These are phyloP conservation scores for Cryphonectria radicalis DNA, from an alignment of 2,329 filamentous ascomycete genomes.

Conservation along the genomic window DNA sequence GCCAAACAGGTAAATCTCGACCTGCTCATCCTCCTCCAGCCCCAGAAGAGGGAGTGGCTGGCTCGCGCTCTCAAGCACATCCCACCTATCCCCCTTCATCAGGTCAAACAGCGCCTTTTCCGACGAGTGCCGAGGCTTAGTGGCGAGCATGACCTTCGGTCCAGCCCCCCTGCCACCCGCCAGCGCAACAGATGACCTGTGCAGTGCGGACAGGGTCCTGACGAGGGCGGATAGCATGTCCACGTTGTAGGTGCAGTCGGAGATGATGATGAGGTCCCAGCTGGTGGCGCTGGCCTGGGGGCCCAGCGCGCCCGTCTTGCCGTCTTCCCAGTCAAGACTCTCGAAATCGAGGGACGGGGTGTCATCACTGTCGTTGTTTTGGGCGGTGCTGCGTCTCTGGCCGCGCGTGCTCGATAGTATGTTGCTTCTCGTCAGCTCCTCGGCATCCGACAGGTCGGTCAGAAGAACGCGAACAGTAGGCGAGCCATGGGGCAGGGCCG, in stretches of 20 bases:
- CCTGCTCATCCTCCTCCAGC: constrained; percentile 45
- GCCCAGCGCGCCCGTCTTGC: constrained; percentile 50
- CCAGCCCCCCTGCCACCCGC: constrained; percentile 22
- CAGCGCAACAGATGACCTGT: constrained; percentile 36
- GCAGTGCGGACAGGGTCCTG: constrained; percentile 55
- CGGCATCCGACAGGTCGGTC: constrained; percentile 61
- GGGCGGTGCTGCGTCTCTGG: background rate
- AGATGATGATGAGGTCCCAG: constrained; percentile 61
- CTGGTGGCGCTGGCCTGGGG: constrained; percentile 40
- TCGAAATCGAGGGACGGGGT: constrained; percentile 48
- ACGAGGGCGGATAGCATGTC: constrained; percentile 59
- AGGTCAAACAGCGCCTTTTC: constrained; percentile 55
- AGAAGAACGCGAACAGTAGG: constrained; percentile 46
- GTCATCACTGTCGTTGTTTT: background rate
- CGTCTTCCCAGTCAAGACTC: constrained; percentile 62
- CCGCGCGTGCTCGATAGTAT: constrained; percentile 40
- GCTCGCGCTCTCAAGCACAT: constrained; percentile 44
- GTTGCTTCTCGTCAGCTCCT: constrained; percentile 53
- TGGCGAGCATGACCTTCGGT: constrained; percentile 56
- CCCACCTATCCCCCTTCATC: constrained; percentile 52
- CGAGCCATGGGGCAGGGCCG: background rate
- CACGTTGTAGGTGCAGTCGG: constrained; percentile 66
- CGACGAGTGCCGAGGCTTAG: constrained; percentile 60
- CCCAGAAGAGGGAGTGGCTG: constrained; percentile 53
- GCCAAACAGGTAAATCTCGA: constrained; percentile 58